Conservation (phyloP, 129 eudicot species). For the Escallonia herrerae region DNA sequence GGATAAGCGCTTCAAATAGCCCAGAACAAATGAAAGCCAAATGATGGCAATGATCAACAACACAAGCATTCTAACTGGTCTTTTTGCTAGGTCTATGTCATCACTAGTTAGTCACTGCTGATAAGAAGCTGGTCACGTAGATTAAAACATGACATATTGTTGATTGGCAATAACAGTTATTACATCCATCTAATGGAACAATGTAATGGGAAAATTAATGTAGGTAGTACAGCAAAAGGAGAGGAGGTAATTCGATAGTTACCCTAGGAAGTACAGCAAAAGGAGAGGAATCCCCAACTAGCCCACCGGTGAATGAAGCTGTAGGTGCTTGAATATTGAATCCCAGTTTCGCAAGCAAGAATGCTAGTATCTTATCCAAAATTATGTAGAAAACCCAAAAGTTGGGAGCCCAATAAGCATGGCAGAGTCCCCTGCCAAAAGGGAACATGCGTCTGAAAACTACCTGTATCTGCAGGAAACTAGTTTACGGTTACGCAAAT, state of each 20-base stretch:
- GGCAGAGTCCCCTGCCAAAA: slow-evolving; percentile 96
- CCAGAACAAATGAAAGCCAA: no score
- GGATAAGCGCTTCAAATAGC: no score
- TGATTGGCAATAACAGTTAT: no score
- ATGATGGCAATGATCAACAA: no score
- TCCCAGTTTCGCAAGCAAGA: slow-evolving; percentile 48
- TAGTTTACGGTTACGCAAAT: slow-evolving; percentile 8
- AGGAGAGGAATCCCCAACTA: slow-evolving; percentile 91
- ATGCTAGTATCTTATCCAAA: slow-evolving; percentile 60
- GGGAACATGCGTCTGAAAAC: slow-evolving; percentile 92
- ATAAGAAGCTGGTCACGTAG: no score
- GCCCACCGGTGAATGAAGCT: slow-evolving; percentile 95
- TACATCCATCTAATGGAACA: no score
- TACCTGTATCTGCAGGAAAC: slow-evolving; percentile 55
- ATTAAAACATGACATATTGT: no score
- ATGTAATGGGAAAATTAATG: no score
- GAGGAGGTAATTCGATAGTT: slow-evolving; percentile 4
- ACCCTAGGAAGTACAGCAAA: slow-evolving; percentile 86
- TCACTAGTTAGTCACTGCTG: no score
- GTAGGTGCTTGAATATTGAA: slow-evolving; percentile 58
- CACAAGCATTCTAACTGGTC: no score
- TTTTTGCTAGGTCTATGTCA: no score
- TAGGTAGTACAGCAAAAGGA: no score
- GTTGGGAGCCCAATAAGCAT: slow-evolving; percentile 99
- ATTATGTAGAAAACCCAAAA: slow-evolving; percentile 94